A percentile compares a stretch with the other conserved stretches of the same genome.
These are phyloP conservation scores for Coccinonectria pachysandricola DNA, from an alignment of 2,329 filamentous ascomycete genomes.

Conservation along the genomic window DNA sequence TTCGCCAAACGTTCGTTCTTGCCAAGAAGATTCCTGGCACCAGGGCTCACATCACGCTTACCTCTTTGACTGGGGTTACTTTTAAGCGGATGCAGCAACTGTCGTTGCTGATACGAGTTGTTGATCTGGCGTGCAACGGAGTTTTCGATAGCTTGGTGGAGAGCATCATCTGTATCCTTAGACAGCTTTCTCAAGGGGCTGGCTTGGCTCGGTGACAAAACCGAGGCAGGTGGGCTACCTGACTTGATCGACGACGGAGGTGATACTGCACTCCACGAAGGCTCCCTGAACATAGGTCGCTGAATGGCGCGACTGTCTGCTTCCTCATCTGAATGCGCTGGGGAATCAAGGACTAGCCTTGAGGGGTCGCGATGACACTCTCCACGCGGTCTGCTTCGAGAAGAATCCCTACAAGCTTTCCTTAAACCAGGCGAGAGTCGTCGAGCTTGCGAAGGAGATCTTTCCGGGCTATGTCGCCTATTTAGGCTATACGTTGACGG, in stretches of 20 bases:
- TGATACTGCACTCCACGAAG: constrained; percentile 38
- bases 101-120: constrained; percentile 50
- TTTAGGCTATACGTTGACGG: too few species aligned
- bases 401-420: not conserved
- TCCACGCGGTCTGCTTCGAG: constrained; percentile 8
- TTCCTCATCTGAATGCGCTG: constrained; percentile 19
- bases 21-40: constrained; percentile 11
- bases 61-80: constrained; percentile 19
- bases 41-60: constrained; percentile 9
- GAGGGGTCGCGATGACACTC: constrained; percentile 13
- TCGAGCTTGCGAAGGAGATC: too few species aligned
- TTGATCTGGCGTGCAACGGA: constrained; percentile 61
- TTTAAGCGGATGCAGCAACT: constrained; percentile 46
- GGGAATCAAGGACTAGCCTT: constrained; percentile 31
- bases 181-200: too few species aligned
- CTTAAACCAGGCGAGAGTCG: not conserved
- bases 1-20: constrained; percentile 22
- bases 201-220: too few species aligned
- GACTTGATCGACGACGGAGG: constrained; percentile 26
- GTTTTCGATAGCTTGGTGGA: constrained; percentile 49
- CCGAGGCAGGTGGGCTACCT: constrained; percentile 7
- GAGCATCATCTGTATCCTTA: constrained; percentile 24
- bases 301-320: constrained; percentile 16
- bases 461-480: too few species aligned
- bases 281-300: constrained; percentile 29